Percentiles rank a stretch among this genome's conserved stretches.
These are phyloP conservation scores for Populus nigra DNA, from an alignment of 345 rosid genomes.

Conservation along the genomic window DNA sequence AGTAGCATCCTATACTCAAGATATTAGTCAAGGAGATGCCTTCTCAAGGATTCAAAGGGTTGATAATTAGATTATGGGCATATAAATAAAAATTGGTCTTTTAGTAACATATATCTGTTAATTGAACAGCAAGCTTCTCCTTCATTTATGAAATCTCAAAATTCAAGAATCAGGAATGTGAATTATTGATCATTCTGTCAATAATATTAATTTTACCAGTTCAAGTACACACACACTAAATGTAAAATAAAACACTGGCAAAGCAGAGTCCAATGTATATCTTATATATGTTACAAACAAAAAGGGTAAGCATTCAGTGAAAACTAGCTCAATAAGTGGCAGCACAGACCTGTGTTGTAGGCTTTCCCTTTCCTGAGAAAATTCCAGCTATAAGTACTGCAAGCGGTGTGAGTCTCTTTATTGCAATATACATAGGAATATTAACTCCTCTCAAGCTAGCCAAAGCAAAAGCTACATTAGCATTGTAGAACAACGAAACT, in stretches of 20 bases:
- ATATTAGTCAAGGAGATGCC: neutral
- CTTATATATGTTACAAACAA: neutral
- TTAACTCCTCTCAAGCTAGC: slow-evolving; percentile 98
- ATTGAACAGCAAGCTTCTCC: neutral
- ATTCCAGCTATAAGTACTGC: slow-evolving; percentile 75
- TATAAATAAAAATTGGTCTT: neutral
- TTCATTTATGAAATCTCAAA: neutral
- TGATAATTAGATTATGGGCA: neutral
- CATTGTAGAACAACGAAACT: slow-evolving; percentile 86
- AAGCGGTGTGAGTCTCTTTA: slow-evolving; percentile 93
- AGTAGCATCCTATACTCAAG: neutral
- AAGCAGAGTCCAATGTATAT: neutral
- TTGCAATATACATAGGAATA: slow-evolving; percentile 97
- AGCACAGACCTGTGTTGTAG: slow-evolving; percentile 64
- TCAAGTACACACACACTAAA: neutral
- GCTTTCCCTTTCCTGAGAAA: slow-evolving; percentile 71
- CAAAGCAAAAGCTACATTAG: slow-evolving; percentile 93
- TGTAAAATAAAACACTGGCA: neutral
- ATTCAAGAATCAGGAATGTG: neutral
- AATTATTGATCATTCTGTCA: neutral
- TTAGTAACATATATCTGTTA: neutral
- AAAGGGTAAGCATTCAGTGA: neutral
- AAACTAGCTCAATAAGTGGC: neutral
- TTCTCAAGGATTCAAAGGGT: slow-evolving; percentile 1
- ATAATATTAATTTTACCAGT: no score